Conservation (phyloP, 805 yeast species). For the Suhomyces sp. region DNA sequence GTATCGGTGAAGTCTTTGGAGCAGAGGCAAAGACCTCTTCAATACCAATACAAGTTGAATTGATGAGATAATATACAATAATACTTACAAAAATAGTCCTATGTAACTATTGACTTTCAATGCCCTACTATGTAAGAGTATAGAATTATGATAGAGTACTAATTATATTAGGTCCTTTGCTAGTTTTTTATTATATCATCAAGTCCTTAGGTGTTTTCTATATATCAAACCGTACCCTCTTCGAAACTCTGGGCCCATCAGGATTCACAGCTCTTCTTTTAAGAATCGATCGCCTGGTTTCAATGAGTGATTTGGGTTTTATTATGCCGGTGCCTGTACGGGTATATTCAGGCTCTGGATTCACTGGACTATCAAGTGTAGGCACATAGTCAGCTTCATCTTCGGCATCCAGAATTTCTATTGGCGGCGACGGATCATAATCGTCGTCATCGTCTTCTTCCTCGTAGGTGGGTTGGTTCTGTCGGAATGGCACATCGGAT, state of each 20-base stretch:
- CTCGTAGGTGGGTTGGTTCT: neutral
- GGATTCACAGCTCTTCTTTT: slow-evolving; percentile 4
- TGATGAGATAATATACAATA: too few relatives aligned
- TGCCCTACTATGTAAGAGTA: too few relatives aligned
- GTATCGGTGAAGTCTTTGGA: too few relatives aligned
- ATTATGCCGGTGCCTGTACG: slow-evolving; percentile 1
- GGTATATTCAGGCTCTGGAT: neutral
- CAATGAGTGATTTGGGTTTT: neutral
- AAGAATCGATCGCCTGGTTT: slow-evolving; percentile 3
- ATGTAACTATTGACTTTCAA: too few relatives aligned
- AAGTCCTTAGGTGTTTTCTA: neutral
- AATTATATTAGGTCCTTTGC: too few relatives aligned
- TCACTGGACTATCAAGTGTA: neutral
- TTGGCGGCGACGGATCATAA: slow-evolving; percentile 2
- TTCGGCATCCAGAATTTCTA: slow-evolving; percentile 7
- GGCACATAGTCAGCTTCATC: slow-evolving; percentile 15
- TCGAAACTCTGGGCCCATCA: slow-evolving; percentile 1
- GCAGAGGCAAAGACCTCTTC: too few relatives aligned
- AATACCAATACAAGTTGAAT: too few relatives aligned
- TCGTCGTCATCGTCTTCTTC: slow-evolving; percentile 3
- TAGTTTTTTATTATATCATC: too few relatives aligned
- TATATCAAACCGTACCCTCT: slow-evolving; percentile 33
- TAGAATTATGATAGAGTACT: too few relatives aligned
- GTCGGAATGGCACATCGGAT: neutral
- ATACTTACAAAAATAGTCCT: too few relatives aligned